Base-by-base conservation (phyloP, 139 green algal genomes). In the Haematococcus lacustris region DNA sequence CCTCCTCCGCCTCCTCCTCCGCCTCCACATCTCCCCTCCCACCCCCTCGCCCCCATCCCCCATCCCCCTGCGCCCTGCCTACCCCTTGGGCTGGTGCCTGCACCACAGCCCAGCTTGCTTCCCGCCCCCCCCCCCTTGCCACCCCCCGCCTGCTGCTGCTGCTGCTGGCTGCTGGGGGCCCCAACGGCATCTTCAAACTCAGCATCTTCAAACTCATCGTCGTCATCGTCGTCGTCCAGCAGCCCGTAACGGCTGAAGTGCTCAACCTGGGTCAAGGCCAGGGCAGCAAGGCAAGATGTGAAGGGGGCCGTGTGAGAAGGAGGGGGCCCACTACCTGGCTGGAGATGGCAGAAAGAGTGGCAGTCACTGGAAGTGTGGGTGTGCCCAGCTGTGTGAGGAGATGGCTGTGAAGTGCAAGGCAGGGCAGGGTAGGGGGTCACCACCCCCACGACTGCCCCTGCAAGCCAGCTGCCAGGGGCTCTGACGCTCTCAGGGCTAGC, bases 221-320 rank as follows among this genome's bases (percentile, higher is more conserved):
- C 76, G 1, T 89, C 83, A 37, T 89, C 85, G 3, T 79, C 73
- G 34, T 85, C 68, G 17, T 85, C 73, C 23, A 86, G 65, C 30
- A 95, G 76, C 7, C 88, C 92, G 66, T 97, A 97, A 53, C 83
- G 85, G 78, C 85, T 93, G 75, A 97, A 97, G 81, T 97, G 93
- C 66, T 97, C 88, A n/a, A 97, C 80, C 75, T 82, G 80, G 37
- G 69, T 34, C 3, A 50, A 34, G 17, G 17, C 43, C 9, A 53
- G 43, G n/a, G 43, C 43, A 53, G 9, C 43, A 53, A 9, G 43
- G 9, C 68, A 73, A 6, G 6, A 71, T n/a, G 68, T 37, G 4
- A 30, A 21, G 32, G 26, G 9, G 43, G 43, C 43, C 17, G 9
- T 9, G 43, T 53, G 43, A 53, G n/a, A n/a, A n/a, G n/a, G n/a